These are phyloP conservation scores for Populus ilicifolia DNA, from an alignment of 345 rosid species.

Conservation along the genomic window DNA sequence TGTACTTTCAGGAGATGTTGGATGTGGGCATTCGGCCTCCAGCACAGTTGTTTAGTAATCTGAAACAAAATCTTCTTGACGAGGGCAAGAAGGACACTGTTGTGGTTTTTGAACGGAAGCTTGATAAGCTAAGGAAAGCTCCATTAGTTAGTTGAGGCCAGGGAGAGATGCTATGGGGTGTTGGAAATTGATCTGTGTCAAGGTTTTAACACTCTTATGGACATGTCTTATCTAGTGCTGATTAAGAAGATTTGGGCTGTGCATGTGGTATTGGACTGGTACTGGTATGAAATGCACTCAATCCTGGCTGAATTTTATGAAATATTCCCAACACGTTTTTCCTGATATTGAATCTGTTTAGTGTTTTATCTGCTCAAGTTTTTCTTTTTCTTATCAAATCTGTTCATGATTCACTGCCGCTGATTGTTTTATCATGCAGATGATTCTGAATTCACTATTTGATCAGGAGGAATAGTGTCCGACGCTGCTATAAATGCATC, in stretches of 20 bases:
- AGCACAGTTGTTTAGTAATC: slow-evolving; percentile 59
- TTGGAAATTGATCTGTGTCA: not conserved
- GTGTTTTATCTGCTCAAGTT: not conserved
- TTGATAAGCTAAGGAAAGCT: slow-evolving; percentile 61
- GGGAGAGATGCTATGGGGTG: not conserved
- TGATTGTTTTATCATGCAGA: not conserved
- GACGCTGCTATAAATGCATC: not conserved
- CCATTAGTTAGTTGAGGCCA: slow-evolving; percentile 38
- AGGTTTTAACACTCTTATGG: not conserved
- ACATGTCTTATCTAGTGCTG: not conserved
- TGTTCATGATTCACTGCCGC: not conserved
- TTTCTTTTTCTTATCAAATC: not conserved
- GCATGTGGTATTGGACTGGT: not conserved
- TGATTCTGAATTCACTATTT: not conserved
- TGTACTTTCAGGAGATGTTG: slow-evolving; percentile 77
- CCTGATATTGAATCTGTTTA: not conserved
- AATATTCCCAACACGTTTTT: not conserved
- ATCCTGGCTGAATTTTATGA: not conserved
- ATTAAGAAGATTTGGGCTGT: not conserved
- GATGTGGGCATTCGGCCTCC: slow-evolving; percentile 84
- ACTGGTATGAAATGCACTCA: not conserved
- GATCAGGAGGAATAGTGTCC: not conserved
- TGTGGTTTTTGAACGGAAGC: slow-evolving; percentile 40
- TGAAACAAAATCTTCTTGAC: slow-evolving; percentile 65
- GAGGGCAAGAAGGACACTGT: slow-evolving; percentile 54